These are phyloP conservation scores for Henningerozyma blattae DNA, from an alignment of 805 yeast genomes.

Conservation along the genomic window DNA sequence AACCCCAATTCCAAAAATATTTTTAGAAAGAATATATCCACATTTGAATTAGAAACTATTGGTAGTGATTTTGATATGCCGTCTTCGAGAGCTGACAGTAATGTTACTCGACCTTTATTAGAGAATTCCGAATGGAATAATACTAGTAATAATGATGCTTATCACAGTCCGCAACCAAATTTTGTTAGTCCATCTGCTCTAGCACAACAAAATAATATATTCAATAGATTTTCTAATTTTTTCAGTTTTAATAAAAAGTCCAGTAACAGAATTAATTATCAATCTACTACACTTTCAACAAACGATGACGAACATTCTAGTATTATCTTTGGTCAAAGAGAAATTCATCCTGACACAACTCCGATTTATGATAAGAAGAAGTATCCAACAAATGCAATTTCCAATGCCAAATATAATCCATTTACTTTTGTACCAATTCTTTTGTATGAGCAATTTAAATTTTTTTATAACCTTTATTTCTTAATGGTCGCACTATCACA, in stretches of 20 bases:
- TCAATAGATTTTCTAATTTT: neutral
- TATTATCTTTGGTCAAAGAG: too few species aligned
- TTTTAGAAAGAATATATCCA: too few species aligned
- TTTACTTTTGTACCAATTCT: constrained; percentile 79
- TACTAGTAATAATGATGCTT: too few species aligned
- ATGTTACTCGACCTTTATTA: too few species aligned
- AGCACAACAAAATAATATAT: neutral
- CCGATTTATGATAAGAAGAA: constrained; percentile 23
- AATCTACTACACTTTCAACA: neutral
- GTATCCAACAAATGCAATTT: constrained; percentile 63
- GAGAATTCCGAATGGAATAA: too few species aligned
- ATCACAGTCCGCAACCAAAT: too few species aligned
- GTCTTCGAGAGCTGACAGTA: too few species aligned
- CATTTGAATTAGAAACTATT: too few species aligned
- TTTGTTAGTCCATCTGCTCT: neutral
- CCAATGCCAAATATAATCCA: constrained; percentile 90
- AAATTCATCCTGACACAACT: constrained; percentile 32
- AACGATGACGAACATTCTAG: constrained; percentile 25
- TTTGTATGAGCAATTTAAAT: constrained; percentile 91
- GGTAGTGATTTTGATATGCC: too few species aligned
- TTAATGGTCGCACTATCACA: constrained; percentile 90
- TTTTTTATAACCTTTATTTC: constrained; percentile 88
- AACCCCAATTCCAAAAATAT: too few species aligned
- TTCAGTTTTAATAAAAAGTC: constrained; percentile 3
- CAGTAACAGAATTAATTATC: neutral